Percentiles rank a stretch among this genome's conserved stretches.
Conservation (phyloP, 2,329 filamentous ascomycete genomes). For the Cytospora paraplurivora region DNA sequence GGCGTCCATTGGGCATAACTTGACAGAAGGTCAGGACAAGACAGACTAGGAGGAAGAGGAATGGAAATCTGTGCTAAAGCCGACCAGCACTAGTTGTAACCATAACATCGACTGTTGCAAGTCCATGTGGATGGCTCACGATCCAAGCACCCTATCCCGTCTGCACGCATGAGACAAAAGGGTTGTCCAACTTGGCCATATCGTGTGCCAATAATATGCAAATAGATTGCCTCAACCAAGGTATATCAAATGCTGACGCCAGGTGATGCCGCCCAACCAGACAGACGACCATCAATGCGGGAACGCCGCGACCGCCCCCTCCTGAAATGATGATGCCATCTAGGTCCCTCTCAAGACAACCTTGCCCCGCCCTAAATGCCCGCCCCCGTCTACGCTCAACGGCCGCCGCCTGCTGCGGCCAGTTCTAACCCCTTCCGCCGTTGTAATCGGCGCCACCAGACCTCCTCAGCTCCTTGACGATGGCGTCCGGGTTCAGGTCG, state of each 20-base stretch:
- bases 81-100: not conserved
- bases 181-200: no score
- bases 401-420: no score
- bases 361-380: no score
- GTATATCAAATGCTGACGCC: constrained; percentile 21
- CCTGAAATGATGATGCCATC: not conserved
- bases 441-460: constrained; percentile 73
- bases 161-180: not conserved
- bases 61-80: not conserved
- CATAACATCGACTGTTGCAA: not conserved
- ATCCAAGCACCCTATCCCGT: not conserved
- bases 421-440: constrained; percentile 56
- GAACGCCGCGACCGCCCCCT: constrained; percentile 9
- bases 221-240: constrained; percentile 10
- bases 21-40: not conserved
- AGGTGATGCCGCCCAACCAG: constrained; percentile 19
- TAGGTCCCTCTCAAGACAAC: no score
- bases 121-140: not conserved
- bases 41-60: not conserved
- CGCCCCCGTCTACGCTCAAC: no score
- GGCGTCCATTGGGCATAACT: no score
- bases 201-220: not conserved
- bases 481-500: constrained; percentile 63
- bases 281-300: constrained; percentile 2
- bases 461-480: constrained; percentile 63